phyloP scores from a whole-genome alignment of 129 eudicot species.

The Pseudognaphalium luteoalbum region DNA sequence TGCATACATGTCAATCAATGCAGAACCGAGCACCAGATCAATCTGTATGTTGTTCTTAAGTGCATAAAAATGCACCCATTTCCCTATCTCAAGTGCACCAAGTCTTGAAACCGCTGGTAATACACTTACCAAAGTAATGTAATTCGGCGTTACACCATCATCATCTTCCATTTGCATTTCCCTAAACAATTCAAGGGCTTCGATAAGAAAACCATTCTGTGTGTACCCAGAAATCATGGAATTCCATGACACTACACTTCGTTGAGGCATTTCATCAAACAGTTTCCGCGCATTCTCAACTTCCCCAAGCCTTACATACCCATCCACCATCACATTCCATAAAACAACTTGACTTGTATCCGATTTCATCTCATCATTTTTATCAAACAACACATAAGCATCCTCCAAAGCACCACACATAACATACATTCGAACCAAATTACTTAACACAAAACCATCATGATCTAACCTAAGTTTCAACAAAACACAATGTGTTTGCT shows the following conservation, averaged over 20 bases:
- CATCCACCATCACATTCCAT: conserved; percentile 60
- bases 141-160: conserved; percentile 34
- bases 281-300: conserved; percentile 30
- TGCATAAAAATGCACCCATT: conserved; percentile 50
- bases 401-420: conserved; percentile 45
- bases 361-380: not conserved
- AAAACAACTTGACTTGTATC: conserved; percentile 34
- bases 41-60: conserved; percentile 32
- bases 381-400: conserved; percentile 34
- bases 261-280: conserved; percentile 47
- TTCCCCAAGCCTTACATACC: conserved; percentile 40
- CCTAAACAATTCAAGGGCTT: conserved; percentile 44
- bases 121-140: conserved; percentile 45
- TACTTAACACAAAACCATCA: conserved; percentile 51
- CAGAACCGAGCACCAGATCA: conserved; percentile 53
- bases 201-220: conserved; percentile 44
- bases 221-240: conserved; percentile 56
- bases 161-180: conserved; percentile 46
- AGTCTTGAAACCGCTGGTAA: conserved; percentile 45
- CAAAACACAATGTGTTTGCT: conserved; percentile 42
- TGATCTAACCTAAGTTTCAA: conserved; percentile 36
- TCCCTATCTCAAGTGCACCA: conserved; percentile 54
- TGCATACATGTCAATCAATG: conserved; percentile 58
- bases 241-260: conserved; percentile 58
- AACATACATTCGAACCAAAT: conserved; percentile 52